Conservation (phyloP, 1,284 basidiomycete species). For the Meira miltonrushii region DNA sequence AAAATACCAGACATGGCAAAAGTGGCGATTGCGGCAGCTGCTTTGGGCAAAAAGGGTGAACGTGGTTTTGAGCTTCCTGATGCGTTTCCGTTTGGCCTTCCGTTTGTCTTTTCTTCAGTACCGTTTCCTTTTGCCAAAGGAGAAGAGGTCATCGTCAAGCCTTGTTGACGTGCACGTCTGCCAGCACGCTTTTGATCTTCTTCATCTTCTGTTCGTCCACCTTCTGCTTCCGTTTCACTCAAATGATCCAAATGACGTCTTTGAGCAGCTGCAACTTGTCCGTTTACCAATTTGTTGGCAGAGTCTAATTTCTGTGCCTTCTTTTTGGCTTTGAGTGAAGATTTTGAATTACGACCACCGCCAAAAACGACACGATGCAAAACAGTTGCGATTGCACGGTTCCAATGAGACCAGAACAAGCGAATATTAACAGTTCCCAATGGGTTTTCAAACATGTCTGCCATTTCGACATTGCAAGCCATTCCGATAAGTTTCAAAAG, state of each 20-base stretch:
- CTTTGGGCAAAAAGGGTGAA: conserved; percentile 38
- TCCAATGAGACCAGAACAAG: conserved; percentile 52
- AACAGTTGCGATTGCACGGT: conserved; percentile 48
- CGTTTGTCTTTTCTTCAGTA: conserved; percentile 12
- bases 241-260: conserved; percentile 35
- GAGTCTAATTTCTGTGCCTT: conserved; percentile 11
- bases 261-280: conserved; percentile 3
- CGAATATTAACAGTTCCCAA: conserved; percentile 48
- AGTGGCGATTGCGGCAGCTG: conserved; percentile 40
- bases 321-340: conserved; percentile 16
- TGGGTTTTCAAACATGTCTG: conserved; percentile 50
- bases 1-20: conserved; percentile 39
- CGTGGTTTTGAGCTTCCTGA: conserved; percentile 15
- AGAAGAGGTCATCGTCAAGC: conserved; percentile 27
- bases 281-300: background rate
- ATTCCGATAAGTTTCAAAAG: conserved; percentile 42
- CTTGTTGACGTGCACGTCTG: conserved; percentile 11
- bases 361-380: conserved; percentile 51
- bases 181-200: conserved; percentile 14
- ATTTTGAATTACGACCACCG: conserved; percentile 22
- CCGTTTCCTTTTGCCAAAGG: conserved; percentile 17
- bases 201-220: conserved; percentile 36
- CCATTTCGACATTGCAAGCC: conserved; percentile 44
- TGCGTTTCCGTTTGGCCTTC: background rate
- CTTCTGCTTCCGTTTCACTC: conserved; percentile 42